Evolutionary conservation across 2,329 filamentous ascomycete species (phyloP), one percentile per base, ranked within the genome.

Genomic region (Graphiopsis chlorocephala): DNA sequence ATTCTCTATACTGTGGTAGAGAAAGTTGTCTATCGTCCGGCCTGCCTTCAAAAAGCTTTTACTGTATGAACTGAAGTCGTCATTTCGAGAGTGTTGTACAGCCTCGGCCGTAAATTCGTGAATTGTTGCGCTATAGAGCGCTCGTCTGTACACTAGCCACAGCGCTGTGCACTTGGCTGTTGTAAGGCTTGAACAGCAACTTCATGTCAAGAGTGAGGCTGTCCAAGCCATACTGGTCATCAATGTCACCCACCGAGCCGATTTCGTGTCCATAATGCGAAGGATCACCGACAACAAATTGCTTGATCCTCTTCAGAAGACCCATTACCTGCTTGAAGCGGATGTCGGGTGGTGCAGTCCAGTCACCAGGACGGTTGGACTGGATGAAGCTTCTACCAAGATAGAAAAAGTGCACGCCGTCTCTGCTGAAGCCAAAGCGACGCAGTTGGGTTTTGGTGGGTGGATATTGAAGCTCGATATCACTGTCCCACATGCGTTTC

Each of bases 321-420:
- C 83, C 79, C 67, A 90, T 86, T 61, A 88, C 82, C 67, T 86
- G 84, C 64, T 80, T 78, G 68, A 90, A 86, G 15, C 87, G 82
- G 65, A 82, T 77, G 70, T 90, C 87, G 6, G 85, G 79, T 15
- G 83, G 77, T 68, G 85, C 76, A 58, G 84, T 81, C 71, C 86
- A 81, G 71, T 88, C 84, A 23, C 68, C 68, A 10, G 73, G 67
- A 20, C 72, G 71, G 48, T 73, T 72, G 66, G 85, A 85, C 72
- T 87, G 85, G 62, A 91, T 77, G 71, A 91, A 82, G 70, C 86
- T 84, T 66, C 85, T 88, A 17, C 87, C 89, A 48, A 92, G 81
- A 83, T 87, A 92, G 78, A 88, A 92, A 74, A 89, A 92, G 71
- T 90, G 88, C 15, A 91, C 85, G 1, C 85, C 89, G 70, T 92